Conservation (phyloP, 2,329 filamentous ascomycete genomes). For the Sclerotinia trifoliorum region DNA sequence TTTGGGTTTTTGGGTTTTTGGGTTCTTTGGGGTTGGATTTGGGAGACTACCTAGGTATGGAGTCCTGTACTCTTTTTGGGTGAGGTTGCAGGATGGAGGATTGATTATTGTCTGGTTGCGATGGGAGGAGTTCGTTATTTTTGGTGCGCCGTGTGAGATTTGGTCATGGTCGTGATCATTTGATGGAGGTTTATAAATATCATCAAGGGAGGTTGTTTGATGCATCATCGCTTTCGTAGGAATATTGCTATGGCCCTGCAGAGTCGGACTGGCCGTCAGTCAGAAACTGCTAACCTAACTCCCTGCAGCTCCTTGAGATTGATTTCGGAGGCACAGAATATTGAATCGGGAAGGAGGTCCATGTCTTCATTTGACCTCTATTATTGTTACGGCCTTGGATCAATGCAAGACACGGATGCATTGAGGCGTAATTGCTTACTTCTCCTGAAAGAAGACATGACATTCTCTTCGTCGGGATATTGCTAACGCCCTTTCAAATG, state of each 20-base stretch:
- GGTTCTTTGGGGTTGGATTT: too few relatives aligned
- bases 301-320: background rate
- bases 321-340: background rate
- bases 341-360: background rate
- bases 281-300: background rate
- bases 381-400: background rate
- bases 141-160: background rate
- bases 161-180: too few relatives aligned
- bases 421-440: constrained; percentile 1
- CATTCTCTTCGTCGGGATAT: background rate
- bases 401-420: constrained; percentile 9
- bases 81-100: background rate
- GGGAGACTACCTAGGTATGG: too few relatives aligned
- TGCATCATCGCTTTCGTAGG: background rate
- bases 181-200: background rate
- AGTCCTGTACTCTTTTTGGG: background rate
- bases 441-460: background rate
- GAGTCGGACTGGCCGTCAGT: background rate
- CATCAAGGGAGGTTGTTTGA: background rate
- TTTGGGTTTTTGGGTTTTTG: too few relatives aligned
- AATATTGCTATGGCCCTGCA: background rate
- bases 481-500: background rate
- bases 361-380: background rate
- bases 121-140: background rate
- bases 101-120: background rate